Evolutionary conservation across 192 early-diverging fungal genomes (phyloP).

Genomic region (Lunasporangiospora selenospora): DNA sequence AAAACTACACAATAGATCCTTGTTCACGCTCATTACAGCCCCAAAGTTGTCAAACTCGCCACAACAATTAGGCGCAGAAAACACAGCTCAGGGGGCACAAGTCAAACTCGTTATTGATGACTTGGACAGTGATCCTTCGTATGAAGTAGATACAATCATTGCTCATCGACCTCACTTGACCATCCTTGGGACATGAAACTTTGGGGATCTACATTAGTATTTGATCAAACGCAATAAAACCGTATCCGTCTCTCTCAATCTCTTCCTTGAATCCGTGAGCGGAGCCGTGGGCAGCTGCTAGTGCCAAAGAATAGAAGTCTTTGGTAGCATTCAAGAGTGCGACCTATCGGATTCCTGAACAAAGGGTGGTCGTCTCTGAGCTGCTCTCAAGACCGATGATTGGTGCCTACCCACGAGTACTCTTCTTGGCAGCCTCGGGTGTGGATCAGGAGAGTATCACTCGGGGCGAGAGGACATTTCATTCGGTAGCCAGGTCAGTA

Average conservation of each 20-base stretch:
- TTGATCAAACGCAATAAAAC: too few species aligned
- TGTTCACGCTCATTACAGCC: constrained; percentile 90
- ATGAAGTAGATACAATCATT: too few species aligned
- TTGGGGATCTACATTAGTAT: too few species aligned
- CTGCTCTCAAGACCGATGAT: constrained; percentile 14
- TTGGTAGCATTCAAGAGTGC: constrained; percentile 4
- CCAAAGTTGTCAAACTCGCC: constrained; percentile 91
- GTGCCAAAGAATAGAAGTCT: constrained; percentile 36
- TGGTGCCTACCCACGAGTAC: constrained; percentile 9
- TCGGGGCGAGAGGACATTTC: constrained; percentile 5
- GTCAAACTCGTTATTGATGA: too few species aligned
- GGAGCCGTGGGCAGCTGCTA: too few species aligned
- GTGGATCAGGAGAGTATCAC: constrained; percentile 4
- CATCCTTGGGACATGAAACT: too few species aligned
- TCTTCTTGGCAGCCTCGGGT: constrained; percentile 10
- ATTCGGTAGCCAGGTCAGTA: constrained; percentile 7
- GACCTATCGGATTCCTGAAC: constrained; percentile 31
- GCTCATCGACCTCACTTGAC: too few species aligned
- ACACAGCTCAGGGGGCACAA: too few species aligned
- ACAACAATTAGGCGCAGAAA: constrained; percentile 97
- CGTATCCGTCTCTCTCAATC: too few species aligned
- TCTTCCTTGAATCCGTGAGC: too few species aligned
- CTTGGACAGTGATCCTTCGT: too few species aligned
- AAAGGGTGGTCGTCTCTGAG: constrained; percentile 27
- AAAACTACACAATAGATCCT: constrained; percentile 87